These are phyloP conservation scores for Fusarium foetens DNA, from an alignment of 2,329 filamentous ascomycete species.

Conservation along the genomic window DNA sequence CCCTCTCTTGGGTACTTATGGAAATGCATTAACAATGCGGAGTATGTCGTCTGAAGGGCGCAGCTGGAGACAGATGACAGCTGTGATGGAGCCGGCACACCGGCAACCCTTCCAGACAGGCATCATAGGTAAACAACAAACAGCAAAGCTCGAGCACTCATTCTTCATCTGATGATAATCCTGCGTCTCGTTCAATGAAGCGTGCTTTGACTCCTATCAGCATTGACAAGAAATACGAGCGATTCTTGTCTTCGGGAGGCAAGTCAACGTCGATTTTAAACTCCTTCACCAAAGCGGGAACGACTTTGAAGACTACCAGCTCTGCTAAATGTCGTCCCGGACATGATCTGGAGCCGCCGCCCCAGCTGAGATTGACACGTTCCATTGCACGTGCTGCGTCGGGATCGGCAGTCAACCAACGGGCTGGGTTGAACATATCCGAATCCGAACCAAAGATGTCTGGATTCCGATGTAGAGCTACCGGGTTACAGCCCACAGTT, in stretches of 20 bases:
- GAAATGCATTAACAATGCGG: slow-evolving; percentile 22
- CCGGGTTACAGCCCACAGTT: slow-evolving; percentile 62
- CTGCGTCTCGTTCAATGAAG: slow-evolving; percentile 45
- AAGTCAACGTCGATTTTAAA: slow-evolving; percentile 57
- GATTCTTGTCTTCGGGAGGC: slow-evolving; percentile 53
- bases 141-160: fast-evolving
- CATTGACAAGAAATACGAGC: slow-evolving; percentile 64
- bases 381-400: slow-evolving; percentile 54
- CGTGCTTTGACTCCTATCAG: slow-evolving; percentile 57
- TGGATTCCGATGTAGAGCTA: slow-evolving; percentile 60
- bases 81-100: not conserved
- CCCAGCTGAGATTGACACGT: slow-evolving; percentile 61
- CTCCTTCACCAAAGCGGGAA: slow-evolving; percentile 54
- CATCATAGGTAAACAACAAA: not conserved
- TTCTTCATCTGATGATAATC: fast-evolving
- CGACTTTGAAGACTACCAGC: slow-evolving; percentile 58
- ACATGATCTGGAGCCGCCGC: slow-evolving; percentile 61
- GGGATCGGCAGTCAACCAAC: slow-evolving; percentile 56
- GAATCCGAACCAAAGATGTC: slow-evolving; percentile 61
- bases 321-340: slow-evolving; percentile 63
- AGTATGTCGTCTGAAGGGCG: slow-evolving; percentile 36
- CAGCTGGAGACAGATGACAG: not conserved
- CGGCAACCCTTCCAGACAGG: not conserved
- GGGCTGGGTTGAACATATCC: slow-evolving; percentile 55
- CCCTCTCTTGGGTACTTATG: slow-evolving; percentile 2